Base-by-base conservation (phyloP, 257 asterid species). In the Parsonsia alboflavescens region DNA sequence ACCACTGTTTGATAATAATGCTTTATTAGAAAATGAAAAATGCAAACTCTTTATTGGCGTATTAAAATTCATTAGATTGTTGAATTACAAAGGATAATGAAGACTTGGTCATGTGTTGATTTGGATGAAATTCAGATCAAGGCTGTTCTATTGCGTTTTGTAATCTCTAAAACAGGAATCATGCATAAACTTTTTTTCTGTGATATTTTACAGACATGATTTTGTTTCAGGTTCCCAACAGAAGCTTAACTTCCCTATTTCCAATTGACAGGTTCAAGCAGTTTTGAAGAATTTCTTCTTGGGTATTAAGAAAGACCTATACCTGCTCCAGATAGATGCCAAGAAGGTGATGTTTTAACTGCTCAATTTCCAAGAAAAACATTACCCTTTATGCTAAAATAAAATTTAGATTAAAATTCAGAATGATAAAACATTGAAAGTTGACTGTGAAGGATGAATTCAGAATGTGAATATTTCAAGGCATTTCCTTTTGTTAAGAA, bases 281-380 rank as follows among this genome's bases (percentile, higher is more conserved):
- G 89, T 92, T 73, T 71, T 91, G 64, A 83, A 82, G 22, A 91
- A 78, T 69, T 90, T 91, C 66, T 93, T 90, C 87, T 67, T 74
- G 79, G 80, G 86, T 68, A 78, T 73, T 21, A 77, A 85, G 79
- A 84, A 61, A 52, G 97, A 93, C 69, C 81, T 93, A 10, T 90
- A 83, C 83, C 88, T 93, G 50, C 93, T 93, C 76, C 90, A 91
- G 80, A 81, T 91, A 69, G 90, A 88, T 77, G 96, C 84, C 33
- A 78, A 79, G 70, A 90, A 84, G 96, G 97, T 92, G 75, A 39
- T 4, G 1, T 16, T 33, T 67, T 70, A 5, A 59, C 22, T 58
- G 16, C 13, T 4, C 21, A 21, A 15, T 62, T 62, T 33, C 15
- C 21, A 6, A 1, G 64, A 24, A 57, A 54, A 54, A 21, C 39